These are phyloP conservation scores for Apiospora sp. DNA, from an alignment of 2,329 filamentous ascomycete species.

Conservation along the genomic window DNA sequence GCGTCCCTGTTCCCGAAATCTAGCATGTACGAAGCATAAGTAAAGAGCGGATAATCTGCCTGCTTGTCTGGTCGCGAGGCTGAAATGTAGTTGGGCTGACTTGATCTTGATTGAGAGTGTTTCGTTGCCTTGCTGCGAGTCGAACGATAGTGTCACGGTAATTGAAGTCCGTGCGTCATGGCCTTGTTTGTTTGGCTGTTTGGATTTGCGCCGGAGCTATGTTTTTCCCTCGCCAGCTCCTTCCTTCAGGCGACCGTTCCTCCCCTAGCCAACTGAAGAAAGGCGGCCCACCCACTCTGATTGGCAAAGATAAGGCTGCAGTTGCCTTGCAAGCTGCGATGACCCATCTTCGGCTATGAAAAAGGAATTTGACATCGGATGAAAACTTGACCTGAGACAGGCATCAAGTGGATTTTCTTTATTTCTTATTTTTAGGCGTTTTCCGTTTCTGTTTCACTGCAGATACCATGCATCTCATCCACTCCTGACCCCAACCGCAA, in stretches of 20 bases:
- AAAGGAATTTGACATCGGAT: neutral
- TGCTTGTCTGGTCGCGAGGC: neutral
- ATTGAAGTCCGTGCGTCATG: slow-evolving; percentile 6
- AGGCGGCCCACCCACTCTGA: neutral
- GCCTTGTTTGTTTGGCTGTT: neutral
- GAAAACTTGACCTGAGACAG: neutral
- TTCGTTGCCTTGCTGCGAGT: neutral
- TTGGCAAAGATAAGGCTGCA: neutral
- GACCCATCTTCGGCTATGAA: neutral
- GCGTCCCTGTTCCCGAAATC: slow-evolving; percentile 2
- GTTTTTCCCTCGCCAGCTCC: slow-evolving; percentile 15
- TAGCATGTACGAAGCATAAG: slow-evolving; percentile 9
- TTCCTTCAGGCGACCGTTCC: neutral
- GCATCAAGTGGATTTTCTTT: neutral
- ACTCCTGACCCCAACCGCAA: neutral
- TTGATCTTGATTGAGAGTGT: neutral
- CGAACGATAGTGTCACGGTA: neutral
- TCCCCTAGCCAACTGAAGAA: neutral
- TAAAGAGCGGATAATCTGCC: slow-evolving; percentile 6
- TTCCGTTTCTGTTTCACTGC: neutral
- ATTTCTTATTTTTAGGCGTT: neutral
- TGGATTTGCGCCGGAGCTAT: slow-evolving; percentile 15
- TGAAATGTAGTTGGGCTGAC: slow-evolving; percentile 10
- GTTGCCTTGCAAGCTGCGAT: neutral
- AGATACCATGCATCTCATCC: neutral